A percentile compares a stretch with the other conserved stretches of the same genome.
These are phyloP conservation scores for Alternaria longipes DNA, from an alignment of 2,329 filamentous ascomycete species.

Conservation along the genomic window DNA sequence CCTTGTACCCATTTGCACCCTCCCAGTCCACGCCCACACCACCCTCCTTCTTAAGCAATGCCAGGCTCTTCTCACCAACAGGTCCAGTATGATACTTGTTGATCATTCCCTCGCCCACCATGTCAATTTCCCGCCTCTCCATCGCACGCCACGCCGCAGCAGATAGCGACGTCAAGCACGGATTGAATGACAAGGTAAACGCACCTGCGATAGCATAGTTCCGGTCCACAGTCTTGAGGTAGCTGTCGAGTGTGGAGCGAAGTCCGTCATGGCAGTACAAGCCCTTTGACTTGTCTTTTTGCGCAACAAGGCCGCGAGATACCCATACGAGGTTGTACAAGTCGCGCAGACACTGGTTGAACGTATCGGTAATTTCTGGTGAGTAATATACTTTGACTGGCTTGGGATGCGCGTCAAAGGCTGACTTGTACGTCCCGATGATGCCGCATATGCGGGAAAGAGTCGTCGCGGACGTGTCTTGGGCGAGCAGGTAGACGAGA, in stretches of 20 bases:
- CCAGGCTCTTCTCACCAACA: slow-evolving; percentile 73
- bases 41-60: slow-evolving; percentile 68
- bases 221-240: slow-evolving; percentile 53
- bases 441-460: slow-evolving; percentile 75
- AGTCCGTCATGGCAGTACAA: slow-evolving; percentile 61
- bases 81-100: slow-evolving; percentile 59
- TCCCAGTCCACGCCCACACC: slow-evolving; percentile 75
- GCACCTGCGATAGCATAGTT: slow-evolving; percentile 51
- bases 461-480: slow-evolving; percentile 69
- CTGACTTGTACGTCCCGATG: slow-evolving; percentile 75
- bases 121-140: slow-evolving; percentile 56
- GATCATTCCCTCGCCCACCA: slow-evolving; percentile 29
- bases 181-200: slow-evolving; percentile 60
- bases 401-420: slow-evolving; percentile 71
- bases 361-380: slow-evolving; percentile 59
- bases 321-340: slow-evolving; percentile 86
- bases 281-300: slow-evolving; percentile 68
- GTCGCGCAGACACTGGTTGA: slow-evolving; percentile 89
- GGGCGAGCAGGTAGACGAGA: slow-evolving; percentile 76
- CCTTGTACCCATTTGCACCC: slow-evolving; percentile 78
- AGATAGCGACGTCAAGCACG: slow-evolving; percentile 57
- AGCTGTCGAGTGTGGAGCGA: slow-evolving; percentile 54
- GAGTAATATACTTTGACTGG: slow-evolving; percentile 51
- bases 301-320: slow-evolving; percentile 71
- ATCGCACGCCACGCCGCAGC: slow-evolving; percentile 58